phyloP scores from a whole-genome alignment of 192 early-diverging fungal species.

The Rhizoclosmatium globosum region DNA sequence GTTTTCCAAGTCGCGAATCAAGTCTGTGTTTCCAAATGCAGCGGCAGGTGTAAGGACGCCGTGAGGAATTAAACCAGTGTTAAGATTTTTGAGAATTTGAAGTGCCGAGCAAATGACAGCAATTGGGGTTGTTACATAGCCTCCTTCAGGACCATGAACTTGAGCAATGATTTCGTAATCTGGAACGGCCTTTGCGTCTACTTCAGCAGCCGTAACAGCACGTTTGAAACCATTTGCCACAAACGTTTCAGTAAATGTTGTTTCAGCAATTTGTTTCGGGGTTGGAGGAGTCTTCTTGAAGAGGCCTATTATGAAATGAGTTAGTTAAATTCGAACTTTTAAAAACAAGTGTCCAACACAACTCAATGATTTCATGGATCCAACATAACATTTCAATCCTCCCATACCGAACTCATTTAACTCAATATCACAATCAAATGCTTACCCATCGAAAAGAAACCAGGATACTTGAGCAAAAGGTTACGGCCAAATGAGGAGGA shows the following conservation, averaged over 20 bases:
- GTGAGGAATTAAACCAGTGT: conserved; percentile 21
- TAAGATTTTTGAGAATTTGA: conserved; percentile 50
- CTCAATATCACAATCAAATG: no score
- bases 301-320: conserved; percentile 18
- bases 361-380: no score
- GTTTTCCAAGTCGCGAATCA: conserved; percentile 25
- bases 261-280: conserved; percentile 61
- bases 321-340: neutral
- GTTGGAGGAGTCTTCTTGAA: conserved; percentile 65
- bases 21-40: conserved; percentile 28
- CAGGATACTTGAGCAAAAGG: conserved; percentile 64
- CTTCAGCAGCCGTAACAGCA: conserved; percentile 1
- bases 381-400: no score
- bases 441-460: conserved; percentile 63
- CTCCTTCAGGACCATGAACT: conserved; percentile 69
- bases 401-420: no score
- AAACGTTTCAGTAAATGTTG: conserved; percentile 62
- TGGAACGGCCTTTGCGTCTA: neutral
- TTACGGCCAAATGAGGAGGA: conserved; percentile 61
- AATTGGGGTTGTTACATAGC: conserved; percentile 71
- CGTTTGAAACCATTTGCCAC: conserved; percentile 60
- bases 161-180: conserved; percentile 55
- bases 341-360: neutral
- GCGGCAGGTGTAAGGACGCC: conserved; percentile 51
- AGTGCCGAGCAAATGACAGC: conserved; percentile 63